phyloP scores from a whole-genome alignment of 495 filamentous ascomycete genomes.

The Xylaria longipes region DNA sequence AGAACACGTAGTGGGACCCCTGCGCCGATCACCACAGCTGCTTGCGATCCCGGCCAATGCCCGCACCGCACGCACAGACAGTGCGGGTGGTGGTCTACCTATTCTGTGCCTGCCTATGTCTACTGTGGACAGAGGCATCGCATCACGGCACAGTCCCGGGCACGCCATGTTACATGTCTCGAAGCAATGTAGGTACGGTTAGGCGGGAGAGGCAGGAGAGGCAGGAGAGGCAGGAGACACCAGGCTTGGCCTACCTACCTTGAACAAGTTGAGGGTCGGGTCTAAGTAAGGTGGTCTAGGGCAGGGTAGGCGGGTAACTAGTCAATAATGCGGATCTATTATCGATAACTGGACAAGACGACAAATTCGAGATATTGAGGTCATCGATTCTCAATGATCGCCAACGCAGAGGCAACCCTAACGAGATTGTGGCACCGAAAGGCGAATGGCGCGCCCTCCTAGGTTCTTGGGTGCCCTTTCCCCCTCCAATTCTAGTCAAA shows the following conservation, averaged over 20 bases:
- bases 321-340: slow-evolving; percentile 5
- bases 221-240: background rate
- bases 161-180: background rate
- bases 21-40: slow-evolving; percentile 33
- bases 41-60: background rate
- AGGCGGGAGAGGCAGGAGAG: background rate
- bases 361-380: slow-evolving; percentile 30
- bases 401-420: slow-evolving; percentile 8
- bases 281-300: slow-evolving; percentile 1
- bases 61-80: no score
- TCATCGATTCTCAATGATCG: slow-evolving; percentile 27
- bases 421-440: background rate
- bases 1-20: slow-evolving; percentile 23
- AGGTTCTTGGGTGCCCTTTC: background rate
- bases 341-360: slow-evolving; percentile 1
- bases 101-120: no score
- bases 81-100: no score
- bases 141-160: background rate
- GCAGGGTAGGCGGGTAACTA: background rate
- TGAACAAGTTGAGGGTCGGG: background rate
- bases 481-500: background rate
- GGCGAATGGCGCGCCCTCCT: background rate
- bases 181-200: background rate
- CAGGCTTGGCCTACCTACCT: slow-evolving; percentile 10
- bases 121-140: background rate